Conservation (phyloP, 164 flowering plant genomes). For the Vitis riparia region DNA sequence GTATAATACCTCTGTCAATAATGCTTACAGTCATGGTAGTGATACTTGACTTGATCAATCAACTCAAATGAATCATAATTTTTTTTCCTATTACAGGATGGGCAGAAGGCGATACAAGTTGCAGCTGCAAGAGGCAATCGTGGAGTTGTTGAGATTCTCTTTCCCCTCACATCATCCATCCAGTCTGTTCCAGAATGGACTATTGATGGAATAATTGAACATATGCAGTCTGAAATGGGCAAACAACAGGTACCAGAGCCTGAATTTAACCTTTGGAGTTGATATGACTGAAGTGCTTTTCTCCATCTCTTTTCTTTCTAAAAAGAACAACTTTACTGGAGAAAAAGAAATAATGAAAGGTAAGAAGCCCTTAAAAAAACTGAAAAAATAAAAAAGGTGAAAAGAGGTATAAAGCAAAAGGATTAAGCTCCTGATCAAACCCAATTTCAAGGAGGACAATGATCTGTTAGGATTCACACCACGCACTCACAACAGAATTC, state of each 20-base stretch:
- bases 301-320: neutral
- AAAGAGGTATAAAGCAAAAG: no score
- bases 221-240: slow-evolving; percentile 56
- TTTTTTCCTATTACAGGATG: slow-evolving; percentile 57
- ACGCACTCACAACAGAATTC: no score
- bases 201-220: slow-evolving; percentile 70
- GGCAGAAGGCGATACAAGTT: slow-evolving; percentile 77
- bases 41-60: no score
- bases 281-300: neutral
- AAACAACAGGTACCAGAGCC: slow-evolving; percentile 45
- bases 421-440: no score
- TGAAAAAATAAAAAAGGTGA: no score
- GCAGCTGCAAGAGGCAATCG: slow-evolving; percentile 80
- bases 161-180: slow-evolving; percentile 61
- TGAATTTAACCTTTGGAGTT: neutral
- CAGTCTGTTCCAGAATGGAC: slow-evolving; percentile 64
- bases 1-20: no score
- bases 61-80: neutral
- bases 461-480: no score
- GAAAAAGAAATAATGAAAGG: no score
- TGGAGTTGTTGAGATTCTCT: slow-evolving; percentile 69
- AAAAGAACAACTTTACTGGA: no score
- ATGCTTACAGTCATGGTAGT: no score
- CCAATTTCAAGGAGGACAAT: no score
- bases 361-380: no score